Evolutionary conservation across 805 yeast genomes (phyloP).

Genomic region (Yamadazyma laniorum): DNA sequence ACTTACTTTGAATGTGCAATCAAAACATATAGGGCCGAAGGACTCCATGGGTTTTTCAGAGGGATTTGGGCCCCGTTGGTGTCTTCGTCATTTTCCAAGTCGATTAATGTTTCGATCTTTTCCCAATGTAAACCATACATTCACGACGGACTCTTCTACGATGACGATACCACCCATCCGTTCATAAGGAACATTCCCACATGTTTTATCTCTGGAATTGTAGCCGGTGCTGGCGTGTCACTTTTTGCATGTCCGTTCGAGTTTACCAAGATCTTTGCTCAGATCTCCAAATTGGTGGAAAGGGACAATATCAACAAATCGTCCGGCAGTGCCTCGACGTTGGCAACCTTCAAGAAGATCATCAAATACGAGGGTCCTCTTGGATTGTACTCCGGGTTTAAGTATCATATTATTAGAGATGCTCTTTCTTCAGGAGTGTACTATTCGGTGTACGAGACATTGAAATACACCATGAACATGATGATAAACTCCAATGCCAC

Average conservation of each 20-base stretch:
- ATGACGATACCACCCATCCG: conserved; percentile 34
- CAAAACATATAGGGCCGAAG: conserved; percentile 58
- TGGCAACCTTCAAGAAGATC: conserved; percentile 49
- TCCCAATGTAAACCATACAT: conserved; percentile 49
- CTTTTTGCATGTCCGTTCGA: conserved; percentile 81
- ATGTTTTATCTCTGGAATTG: conserved; percentile 55
- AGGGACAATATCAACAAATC: conserved; percentile 12
- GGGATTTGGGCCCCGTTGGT: conserved; percentile 75
- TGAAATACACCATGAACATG: conserved; percentile 50
- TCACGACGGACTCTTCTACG: conserved; percentile 17
- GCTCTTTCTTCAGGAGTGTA: conserved; percentile 69
- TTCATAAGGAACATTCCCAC: conserved; percentile 40
- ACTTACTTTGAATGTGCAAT: conserved; percentile 56
- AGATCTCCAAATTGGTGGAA: conserved; percentile 54
- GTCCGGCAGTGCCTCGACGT: conserved; percentile 30
- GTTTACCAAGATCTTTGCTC: conserved; percentile 77
- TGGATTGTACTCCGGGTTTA: conserved; percentile 74
- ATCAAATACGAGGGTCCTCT: conserved; percentile 54
- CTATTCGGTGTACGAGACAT: conserved; percentile 72
- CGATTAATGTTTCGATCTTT: conserved; percentile 64
- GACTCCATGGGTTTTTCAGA: conserved; percentile 66
- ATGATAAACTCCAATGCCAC: conserved; percentile 26
- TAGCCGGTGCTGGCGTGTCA: conserved; percentile 66
- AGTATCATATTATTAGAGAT: conserved; percentile 68
- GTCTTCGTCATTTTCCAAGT: conserved; percentile 62